Evolutionary conservation across 2,329 filamentous ascomycete species (phyloP).

Genomic region (Westerdykella ornata): DNA sequence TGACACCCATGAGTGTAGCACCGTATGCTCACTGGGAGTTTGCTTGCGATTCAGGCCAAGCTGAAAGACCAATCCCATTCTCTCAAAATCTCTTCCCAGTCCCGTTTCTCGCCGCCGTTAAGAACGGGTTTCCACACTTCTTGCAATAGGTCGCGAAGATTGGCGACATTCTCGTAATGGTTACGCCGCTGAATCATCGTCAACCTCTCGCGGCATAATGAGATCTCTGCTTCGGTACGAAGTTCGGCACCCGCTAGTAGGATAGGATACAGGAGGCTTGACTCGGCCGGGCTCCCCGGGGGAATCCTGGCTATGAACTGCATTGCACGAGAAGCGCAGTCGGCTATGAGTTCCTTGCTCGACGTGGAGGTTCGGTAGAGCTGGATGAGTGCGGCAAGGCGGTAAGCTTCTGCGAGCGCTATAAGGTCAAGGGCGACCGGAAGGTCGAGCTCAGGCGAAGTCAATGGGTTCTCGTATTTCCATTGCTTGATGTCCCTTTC

Average conservation of each 20-base stretch:
- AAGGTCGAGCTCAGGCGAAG: conserved; percentile 21
- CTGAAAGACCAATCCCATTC: conserved; percentile 35
- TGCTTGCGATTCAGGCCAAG: conserved; percentile 16
- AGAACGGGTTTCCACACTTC: conserved; percentile 31
- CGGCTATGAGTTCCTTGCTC: conserved; percentile 21
- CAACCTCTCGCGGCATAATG: conserved; percentile 25
- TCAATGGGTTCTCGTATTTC: conserved; percentile 30
- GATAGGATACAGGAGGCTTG: conserved; percentile 32
- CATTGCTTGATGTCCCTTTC: conserved; percentile 28
- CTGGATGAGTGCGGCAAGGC: conserved; percentile 31
- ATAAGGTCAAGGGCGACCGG: conserved; percentile 31
- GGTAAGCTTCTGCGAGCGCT: conserved; percentile 31
- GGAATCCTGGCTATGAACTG: conserved; percentile 32
- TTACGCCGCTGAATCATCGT: conserved; percentile 30
- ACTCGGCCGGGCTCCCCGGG: conserved; percentile 30
- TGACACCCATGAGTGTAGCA: neutral
- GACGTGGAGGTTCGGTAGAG: conserved; percentile 27
- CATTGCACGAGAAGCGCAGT: conserved; percentile 28
- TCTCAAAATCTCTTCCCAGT: conserved; percentile 33
- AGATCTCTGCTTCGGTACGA: conserved; percentile 23
- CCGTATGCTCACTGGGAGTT: too few species aligned
- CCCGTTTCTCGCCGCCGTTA: conserved; percentile 22
- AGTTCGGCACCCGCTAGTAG: conserved; percentile 33
- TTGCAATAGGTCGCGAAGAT: conserved; percentile 30
- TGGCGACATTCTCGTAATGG: conserved; percentile 30